Evolutionary conservation across 768 basidiomycete genomes (phyloP), one percentile per base, ranked within the genome.

Genomic region (Suillus ampliporus): DNA sequence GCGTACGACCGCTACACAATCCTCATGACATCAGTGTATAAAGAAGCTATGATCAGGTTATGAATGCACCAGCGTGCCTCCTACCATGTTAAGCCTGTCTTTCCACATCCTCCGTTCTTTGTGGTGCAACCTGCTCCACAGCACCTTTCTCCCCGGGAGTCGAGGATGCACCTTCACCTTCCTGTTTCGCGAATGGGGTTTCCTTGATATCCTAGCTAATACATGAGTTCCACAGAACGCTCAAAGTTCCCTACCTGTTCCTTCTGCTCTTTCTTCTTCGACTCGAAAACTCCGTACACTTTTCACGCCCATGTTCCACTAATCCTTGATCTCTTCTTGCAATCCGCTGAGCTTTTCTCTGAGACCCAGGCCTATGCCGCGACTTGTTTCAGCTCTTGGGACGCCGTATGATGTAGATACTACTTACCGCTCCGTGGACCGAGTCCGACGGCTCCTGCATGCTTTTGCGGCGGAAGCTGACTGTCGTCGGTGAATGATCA

Each of bases 401-500:
- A 58, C 14, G 5, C 40, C n/a, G n/a, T 35, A 13, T 21, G 14
- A 13, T 41, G n/a, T 14, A 19, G 1, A 41, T 21, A 11, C 28
- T 21, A 71, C 74, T 54, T 51, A 80, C 80, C 31, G 69, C 68
- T 50, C 69, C 73, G 15, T 67, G 53, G 78, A 14, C 80, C 80
- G 15, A 75, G 63, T n/a, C 83, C 81, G 6, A 77, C 71, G 0
- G 77, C 73, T 13, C 82, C 83, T 0, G 81, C 79, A 58, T 84
- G 82, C 50, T 64, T 66, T 65, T 83, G 81, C 28, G 72, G 72
- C 1, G 82, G 79, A 58, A 77, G 10, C 28, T 51, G 72, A 1
- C 57, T 72, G 23, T 73, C 64, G 31, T 59, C 60, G n/a, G n/a
- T n/a, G n/a, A n/a, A n/a, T n/a, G n/a, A n/a, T 7, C 35, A 19